These are phyloP conservation scores for Plasmodium falciparum DNA, from an alignment of 169 alveolate genomes.

Conservation along the genomic window DNA sequence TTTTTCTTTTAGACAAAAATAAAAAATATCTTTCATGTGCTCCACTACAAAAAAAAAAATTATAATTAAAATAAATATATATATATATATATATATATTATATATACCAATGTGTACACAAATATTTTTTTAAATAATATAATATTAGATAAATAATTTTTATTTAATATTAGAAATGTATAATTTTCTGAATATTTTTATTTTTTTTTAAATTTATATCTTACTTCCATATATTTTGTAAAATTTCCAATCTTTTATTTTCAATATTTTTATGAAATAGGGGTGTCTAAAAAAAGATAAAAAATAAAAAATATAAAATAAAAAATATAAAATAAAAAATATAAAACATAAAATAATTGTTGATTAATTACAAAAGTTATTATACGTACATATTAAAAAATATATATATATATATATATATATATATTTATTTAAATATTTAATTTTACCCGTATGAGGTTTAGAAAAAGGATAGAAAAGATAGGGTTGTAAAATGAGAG, in stretches of 20 bases:
- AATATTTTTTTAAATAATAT: too few relatives aligned
- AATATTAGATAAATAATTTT: too few relatives aligned
- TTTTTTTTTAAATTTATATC: background rate
- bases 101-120: background rate
- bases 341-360: background rate
- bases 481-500: constrained; percentile 55
- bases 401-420: constrained; percentile 10
- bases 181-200: too few relatives aligned
- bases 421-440: background rate
- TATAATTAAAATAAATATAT: background rate
- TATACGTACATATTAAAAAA: background rate
- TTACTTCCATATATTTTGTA: constrained; percentile 69
- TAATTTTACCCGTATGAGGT: constrained; percentile 33
- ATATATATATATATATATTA: background rate
- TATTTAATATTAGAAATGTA: too few relatives aligned
- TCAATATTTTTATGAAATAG: constrained; percentile 43
- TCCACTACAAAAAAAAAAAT: constrained; percentile 31
- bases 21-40: constrained; percentile 47
- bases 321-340: background rate
- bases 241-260: constrained; percentile 48
- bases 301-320: background rate
- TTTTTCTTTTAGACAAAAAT: background rate
- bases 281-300: constrained; percentile 34
- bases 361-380: background rate
- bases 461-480: constrained; percentile 53